Conservation (phyloP, 345 rosid species). For the Arabidopsis arenosa region DNA sequence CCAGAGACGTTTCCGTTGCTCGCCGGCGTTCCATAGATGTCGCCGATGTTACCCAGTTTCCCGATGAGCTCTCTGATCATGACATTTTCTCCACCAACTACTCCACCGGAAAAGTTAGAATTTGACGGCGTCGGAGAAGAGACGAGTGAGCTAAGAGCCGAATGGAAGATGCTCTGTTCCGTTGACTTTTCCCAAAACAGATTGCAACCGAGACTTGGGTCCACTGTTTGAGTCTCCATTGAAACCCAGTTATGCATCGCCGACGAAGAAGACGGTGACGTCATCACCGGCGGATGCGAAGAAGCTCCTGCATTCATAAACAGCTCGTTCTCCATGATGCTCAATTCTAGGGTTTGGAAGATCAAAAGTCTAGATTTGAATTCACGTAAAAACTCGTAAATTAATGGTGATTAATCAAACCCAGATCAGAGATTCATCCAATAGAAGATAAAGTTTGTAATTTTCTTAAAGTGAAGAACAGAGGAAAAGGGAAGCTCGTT, state of each 20-base stretch:
- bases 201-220: constrained; percentile 35
- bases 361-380: background rate
- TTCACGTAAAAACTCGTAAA: background rate
- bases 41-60: constrained; percentile 56
- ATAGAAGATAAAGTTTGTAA: constrained; percentile 36
- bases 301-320: constrained; percentile 49
- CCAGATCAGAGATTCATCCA: constrained; percentile 17
- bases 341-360: background rate
- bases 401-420: background rate
- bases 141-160: constrained; percentile 73
- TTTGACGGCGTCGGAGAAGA: constrained; percentile 74
- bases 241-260: constrained; percentile 50
- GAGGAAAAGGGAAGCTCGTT: constrained; percentile 30
- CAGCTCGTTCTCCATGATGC: constrained; percentile 54
- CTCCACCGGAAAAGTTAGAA: constrained; percentile 59
- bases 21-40: constrained; percentile 25
- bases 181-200: constrained; percentile 61
- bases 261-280: constrained; percentile 40
- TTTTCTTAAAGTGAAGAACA: constrained; percentile 24
- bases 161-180: constrained; percentile 62
- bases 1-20: constrained; percentile 39
- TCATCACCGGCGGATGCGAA: constrained; percentile 37
- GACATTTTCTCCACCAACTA: constrained; percentile 28
- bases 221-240: constrained; percentile 41
- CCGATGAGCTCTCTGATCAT: constrained; percentile 70